Evolutionary conservation across 176 grass and related monocot genomes (phyloP).

Genomic region (Musa schizocarpa): DNA sequence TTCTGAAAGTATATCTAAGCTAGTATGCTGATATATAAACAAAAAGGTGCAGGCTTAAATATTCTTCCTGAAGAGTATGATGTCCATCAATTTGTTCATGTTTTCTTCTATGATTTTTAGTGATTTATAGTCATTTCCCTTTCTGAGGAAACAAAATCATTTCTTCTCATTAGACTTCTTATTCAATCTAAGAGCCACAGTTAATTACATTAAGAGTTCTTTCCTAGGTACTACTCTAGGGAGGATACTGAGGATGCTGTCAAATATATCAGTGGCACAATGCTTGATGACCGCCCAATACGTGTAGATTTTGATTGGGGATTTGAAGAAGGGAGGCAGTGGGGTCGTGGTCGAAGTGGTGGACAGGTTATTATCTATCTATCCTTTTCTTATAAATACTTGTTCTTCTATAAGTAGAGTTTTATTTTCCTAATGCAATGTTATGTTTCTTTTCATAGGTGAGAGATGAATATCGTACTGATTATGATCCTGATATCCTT

Average conservation of each 20-base stretch:
- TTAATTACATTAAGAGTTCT: background rate
- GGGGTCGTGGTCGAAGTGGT: constrained; percentile 93
- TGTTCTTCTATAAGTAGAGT: background rate
- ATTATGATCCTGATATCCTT: constrained; percentile 89
- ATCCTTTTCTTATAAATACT: background rate
- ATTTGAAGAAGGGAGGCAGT: constrained; percentile 50
- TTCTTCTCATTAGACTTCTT: background rate
- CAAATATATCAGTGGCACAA: constrained; percentile 96
- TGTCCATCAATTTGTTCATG: background rate
- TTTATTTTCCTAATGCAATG: background rate
- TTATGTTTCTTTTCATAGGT: constrained; percentile 32
- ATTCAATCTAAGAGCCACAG: background rate
- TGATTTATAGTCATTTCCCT: background rate
- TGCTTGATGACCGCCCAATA: constrained; percentile 90
- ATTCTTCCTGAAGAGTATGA: too few relatives aligned
- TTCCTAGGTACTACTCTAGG: constrained; percentile 75
- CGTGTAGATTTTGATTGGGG: constrained; percentile 71
- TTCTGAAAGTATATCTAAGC: too few relatives aligned
- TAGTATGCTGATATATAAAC: too few relatives aligned
- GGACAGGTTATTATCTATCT: constrained; percentile 49
- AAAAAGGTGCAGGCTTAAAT: too few relatives aligned
- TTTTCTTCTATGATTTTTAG: background rate
- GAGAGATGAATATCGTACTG: constrained; percentile 93
- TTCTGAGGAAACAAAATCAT: background rate
- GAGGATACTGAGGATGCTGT: constrained; percentile 96